Evolutionary conservation across 257 asterid species (phyloP), one percentile per base, ranked within the genome.

Genomic region (Nicotiana knightiana): DNA sequence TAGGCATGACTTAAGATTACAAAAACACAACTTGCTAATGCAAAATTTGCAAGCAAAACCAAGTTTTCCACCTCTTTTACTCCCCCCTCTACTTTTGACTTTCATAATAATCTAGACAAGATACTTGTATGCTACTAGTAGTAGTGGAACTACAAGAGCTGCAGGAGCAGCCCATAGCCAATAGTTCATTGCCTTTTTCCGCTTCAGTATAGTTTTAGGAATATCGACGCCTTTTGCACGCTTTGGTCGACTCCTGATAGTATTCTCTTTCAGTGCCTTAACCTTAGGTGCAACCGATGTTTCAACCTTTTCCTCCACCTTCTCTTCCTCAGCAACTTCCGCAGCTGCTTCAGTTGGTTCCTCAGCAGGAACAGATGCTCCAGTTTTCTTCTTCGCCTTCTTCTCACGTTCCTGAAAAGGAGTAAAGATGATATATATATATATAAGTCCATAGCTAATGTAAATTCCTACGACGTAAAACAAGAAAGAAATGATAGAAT

Each of bases 381-480:
- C 96, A 12, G 85, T 66, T 84, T 91, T 95, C 91, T 91, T 93
- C 89, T 86, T 92, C 35, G 92, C 93, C 68, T 83, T 89, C 90
- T 93, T 95, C 90, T 95, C 99, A 35, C 93, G 96, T 81, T 92
- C 98, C 99, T 95, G 94, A 46, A 43, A 67, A 81, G 13, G 76
- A 33, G 37, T 77, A 0, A 26, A 80, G 43, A 67, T 2, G 15
- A 21, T 21, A 2, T 18, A 13, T 15, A 13, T 15, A 2, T 18
- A 13, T 28, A 9, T 24, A 51, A 75, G 80, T 51, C 1, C 53
- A 28, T 21, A 15, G 28, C 26, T 35, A 39, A 51, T 48, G 51
- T 82, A 26, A 77, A 68, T 82, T 37, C 33, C 48, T 18, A 63
- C 33, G 24, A 28, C 43, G 10, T 12, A 63, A 77, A 12, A 55